Evolutionary conservation across 768 basidiomycete species (phyloP).

Genomic region (Boletus rex-veris): DNA sequence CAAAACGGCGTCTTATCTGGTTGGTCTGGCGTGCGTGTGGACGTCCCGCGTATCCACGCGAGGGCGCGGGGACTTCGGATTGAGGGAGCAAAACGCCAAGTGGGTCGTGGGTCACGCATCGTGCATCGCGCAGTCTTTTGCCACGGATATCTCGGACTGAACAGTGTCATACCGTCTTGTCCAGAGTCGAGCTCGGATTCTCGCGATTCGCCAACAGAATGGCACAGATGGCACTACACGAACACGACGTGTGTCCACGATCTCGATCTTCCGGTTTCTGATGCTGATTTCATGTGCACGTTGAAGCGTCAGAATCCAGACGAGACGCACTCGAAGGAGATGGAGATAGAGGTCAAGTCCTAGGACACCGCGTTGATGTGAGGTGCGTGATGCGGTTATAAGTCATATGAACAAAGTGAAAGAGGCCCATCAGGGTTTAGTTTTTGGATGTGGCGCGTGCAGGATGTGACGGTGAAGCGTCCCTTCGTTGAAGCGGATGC

Average conservation of each 20-base stretch:
- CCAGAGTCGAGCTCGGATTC: no score
- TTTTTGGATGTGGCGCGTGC: not conserved
- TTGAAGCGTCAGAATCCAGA: not conserved
- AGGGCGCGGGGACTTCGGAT: not conserved
- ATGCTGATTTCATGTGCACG: not conserved
- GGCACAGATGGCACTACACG: not conserved
- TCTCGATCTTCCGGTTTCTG: not conserved
- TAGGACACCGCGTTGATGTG: not conserved
- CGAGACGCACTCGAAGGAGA: not conserved
- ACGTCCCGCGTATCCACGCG: not conserved
- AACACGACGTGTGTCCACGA: not conserved
- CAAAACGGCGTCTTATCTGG: not conserved
- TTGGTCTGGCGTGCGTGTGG: not conserved
- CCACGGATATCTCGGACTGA: no score
- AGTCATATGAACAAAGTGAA: not conserved
- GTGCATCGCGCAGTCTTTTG: no score
- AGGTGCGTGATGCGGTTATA: not conserved
- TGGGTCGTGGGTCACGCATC: not conserved
- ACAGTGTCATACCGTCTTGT: no score
- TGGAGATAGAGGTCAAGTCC: not conserved
- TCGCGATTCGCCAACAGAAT: not conserved
- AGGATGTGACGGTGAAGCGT: not conserved
- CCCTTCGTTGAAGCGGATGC: no score
- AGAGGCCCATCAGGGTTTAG: not conserved
- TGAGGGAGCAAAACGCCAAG: not conserved